These are phyloP conservation scores for Candida tammaniensis DNA, from an alignment of 805 yeast species.

Conservation along the genomic window DNA sequence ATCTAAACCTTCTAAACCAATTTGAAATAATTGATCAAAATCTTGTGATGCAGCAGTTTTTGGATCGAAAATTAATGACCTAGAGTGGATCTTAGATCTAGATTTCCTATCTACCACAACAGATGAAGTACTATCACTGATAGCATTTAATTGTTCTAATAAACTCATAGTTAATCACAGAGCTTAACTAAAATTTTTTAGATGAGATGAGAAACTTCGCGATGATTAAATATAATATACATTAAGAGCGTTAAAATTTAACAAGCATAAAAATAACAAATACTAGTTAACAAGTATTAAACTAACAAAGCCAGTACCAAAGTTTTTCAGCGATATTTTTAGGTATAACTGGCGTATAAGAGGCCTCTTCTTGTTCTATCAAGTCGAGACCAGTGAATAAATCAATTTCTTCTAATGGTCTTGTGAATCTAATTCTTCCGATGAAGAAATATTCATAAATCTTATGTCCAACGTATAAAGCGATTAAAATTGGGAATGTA, in stretches of 20 bases:
- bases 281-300: not conserved
- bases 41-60: conserved; percentile 93
- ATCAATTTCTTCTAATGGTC: conserved; percentile 58
- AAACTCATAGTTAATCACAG: conserved; percentile 39
- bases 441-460: conserved; percentile 33
- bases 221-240: not conserved
- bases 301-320: conserved; percentile 45
- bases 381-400: conserved; percentile 58
- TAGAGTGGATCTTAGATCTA: conserved; percentile 82
- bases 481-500: conserved; percentile 55
- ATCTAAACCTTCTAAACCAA: conserved; percentile 71
- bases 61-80: conserved; percentile 83
- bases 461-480: conserved; percentile 59
- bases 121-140: conserved; percentile 62
- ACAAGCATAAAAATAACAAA: not conserved
- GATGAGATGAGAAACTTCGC: conserved; percentile 7
- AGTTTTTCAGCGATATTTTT: conserved; percentile 39
- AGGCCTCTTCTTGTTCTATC: conserved; percentile 52
- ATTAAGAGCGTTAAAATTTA: not conserved
- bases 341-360: conserved; percentile 35
- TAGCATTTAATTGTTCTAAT: conserved; percentile 76
- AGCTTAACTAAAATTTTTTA: conserved; percentile 1
- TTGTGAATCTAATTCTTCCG: conserved; percentile 35
- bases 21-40: conserved; percentile 72
- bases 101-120: conserved; percentile 82